Base-by-base conservation (phyloP, 139 green algal genomes). In the Astrephomene gubernaculifera region DNA sequence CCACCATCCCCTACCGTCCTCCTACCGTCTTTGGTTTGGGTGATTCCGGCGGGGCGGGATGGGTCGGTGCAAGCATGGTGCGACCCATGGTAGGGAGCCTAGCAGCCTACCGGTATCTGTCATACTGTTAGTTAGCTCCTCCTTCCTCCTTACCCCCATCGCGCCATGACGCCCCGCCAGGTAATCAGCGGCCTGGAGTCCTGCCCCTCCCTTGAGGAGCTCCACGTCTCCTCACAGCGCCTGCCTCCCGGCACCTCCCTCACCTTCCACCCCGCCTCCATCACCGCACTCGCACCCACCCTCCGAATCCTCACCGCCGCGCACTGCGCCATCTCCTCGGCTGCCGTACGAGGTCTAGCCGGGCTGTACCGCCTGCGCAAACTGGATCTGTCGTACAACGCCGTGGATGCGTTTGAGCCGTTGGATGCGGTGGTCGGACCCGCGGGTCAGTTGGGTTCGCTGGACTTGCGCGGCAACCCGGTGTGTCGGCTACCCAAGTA, bases 181-280 rank as follows among this genome's bases (percentile, higher is more conserved):
- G 24, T 79, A 39, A 63, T 91, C 4, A 54, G 36, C 44, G 39
- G 69, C 36, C 83, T 91, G 31, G 63, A 79, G 38, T 43, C 21
- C 22, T 83, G 67, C 38, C 61, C 61, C 24, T 67, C 45, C 53
- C 79, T 93, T 35, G 88, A 93, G 83, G 90, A 93, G 86, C 88
- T 93, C 44, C 90, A 93, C 63, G 36, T 92, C 63, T 90, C 79
- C 64, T 35, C 57, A 4, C 90, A 93, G 79, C 71, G 82, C 17
- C 74, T 89, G 36, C 75, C 81, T 5, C 81, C 79, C 25, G 87
- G 63, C 70, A 61, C 45, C 21, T 19, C 36, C 21, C 65, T 86
- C 27, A 1, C 68, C 64, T 91, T 91, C 75, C 80, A 88, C 19
- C 57, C 80, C 39, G 27, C 63, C 31, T 60, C 80, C 2, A 14